A percentile compares a stretch with the other conserved stretches of the same genome.
phyloP scores from a whole-genome alignment of 106 monocot genomes.

The Acorus gramineus region DNA sequence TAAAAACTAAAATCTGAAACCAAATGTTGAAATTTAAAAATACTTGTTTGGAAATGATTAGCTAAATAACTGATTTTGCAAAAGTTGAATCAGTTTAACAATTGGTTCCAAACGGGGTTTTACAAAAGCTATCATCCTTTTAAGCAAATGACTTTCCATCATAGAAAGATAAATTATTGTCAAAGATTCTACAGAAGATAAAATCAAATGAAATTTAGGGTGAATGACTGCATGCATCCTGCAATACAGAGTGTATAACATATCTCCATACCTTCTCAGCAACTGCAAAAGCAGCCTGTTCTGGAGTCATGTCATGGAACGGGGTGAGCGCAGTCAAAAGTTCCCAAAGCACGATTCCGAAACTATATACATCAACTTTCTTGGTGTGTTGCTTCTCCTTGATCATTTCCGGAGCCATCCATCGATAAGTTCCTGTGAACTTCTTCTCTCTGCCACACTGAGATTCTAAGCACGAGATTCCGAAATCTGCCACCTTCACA shows the following conservation, averaged over 20 bases:
- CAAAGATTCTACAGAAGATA: too few species aligned
- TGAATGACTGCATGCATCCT: too few species aligned
- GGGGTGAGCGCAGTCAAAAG: slow-evolving; percentile 70
- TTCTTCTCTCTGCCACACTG: slow-evolving; percentile 58
- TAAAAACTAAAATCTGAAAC: too few species aligned
- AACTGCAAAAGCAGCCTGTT: slow-evolving; percentile 93
- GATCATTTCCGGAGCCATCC: slow-evolving; percentile 99
- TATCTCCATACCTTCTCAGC: slow-evolving; percentile 56
- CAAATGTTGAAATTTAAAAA: too few species aligned
- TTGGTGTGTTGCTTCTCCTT: slow-evolving; percentile 77
- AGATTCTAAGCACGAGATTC: slow-evolving; percentile 83
- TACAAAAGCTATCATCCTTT: too few species aligned
- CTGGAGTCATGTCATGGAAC: slow-evolving; percentile 83
- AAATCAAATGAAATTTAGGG: too few species aligned
- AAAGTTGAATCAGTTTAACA: too few species aligned
- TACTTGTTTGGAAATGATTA: too few species aligned
- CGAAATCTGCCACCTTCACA: slow-evolving; percentile 95
- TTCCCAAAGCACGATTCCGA: slow-evolving; percentile 84
- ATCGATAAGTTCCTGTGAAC: slow-evolving; percentile 77
- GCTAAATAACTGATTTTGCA: too few species aligned
- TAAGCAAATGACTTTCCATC: too few species aligned
- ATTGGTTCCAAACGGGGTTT: too few species aligned
- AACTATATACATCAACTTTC: slow-evolving; percentile 99
- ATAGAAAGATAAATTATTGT: too few species aligned
- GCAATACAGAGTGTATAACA: neutral